Evolutionary conservation across 305 asterid genomes (phyloP), one percentile per base, ranked within the genome.

Genomic region (Rubia tinctorum): DNA sequence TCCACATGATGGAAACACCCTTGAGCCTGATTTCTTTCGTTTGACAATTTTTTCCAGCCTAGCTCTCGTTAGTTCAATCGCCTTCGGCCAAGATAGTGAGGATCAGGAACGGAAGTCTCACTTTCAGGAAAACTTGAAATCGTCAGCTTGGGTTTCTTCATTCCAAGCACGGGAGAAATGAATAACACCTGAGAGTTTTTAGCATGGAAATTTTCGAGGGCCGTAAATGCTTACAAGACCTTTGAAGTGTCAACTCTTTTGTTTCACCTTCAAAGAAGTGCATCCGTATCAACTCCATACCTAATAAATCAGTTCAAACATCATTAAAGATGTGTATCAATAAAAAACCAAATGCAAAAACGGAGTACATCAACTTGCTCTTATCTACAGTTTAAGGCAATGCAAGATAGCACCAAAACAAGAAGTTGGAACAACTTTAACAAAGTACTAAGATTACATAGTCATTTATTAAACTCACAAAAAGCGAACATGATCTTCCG

Each of bases 221-320:
- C 0, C 30, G 22, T 17, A 23, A 71, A 68, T 27, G 25, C 20
- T 71, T 71, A 22, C 40, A 71, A 30, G 27, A 8, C 40, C 56
- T 67, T 6, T 20, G 49, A 44, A 44, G 8, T 44, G 13, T 30
- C 34, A 30, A 30, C 34, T 30, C 34, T 30, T 30, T 47, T 47
- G n/a, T 47, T 47, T 47, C 15, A 8, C 34, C 34, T 30, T 30
- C 34, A 30, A 30, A 95, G 87, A 89, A 92, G 92, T 77, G 97
- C 99, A 85, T 95, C 99, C 9, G 98, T 88, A 77, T 95, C 98
- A 72, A 90, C 91, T 86, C 90, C 99, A 77, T 90, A 92, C 84
- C 99, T 95, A 78, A 71, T 69, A 49, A 84, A 78, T 30, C 62
- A 34, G 77, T 66, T 62, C 27, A 40, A 37, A 55, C 42, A 40